phyloP scores from a whole-genome alignment of 2,329 filamentous ascomycete genomes.

The Alternaria brassicicola region DNA sequence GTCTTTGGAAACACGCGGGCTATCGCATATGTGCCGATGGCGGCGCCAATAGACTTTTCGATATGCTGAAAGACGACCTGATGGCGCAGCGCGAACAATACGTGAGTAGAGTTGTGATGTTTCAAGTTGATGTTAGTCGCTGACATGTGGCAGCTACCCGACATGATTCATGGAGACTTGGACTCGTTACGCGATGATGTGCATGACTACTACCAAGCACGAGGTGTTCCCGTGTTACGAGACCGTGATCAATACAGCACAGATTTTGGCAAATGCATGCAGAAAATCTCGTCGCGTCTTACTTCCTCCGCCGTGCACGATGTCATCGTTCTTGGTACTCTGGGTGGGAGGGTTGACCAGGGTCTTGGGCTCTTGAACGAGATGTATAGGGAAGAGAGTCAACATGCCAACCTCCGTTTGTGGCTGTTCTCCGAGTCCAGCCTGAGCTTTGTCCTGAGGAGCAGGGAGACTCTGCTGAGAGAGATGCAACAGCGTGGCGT shows the following conservation, averaged over 20 bases:
- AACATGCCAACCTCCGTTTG: slow-evolving; percentile 57
- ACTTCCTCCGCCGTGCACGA: slow-evolving; percentile 51
- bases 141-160: slow-evolving; percentile 42
- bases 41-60: slow-evolving; percentile 78
- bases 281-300: slow-evolving; percentile 60
- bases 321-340: slow-evolving; percentile 81
- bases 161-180: slow-evolving; percentile 85
- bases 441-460: slow-evolving; percentile 79
- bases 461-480: slow-evolving; percentile 70
- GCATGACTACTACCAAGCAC: slow-evolving; percentile 68
- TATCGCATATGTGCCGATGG: slow-evolving; percentile 86
- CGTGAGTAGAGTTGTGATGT: slow-evolving; percentile 30
- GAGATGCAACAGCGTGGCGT: slow-evolving; percentile 59
- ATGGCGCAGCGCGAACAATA: slow-evolving; percentile 32
- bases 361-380: slow-evolving; percentile 88
- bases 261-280: slow-evolving; percentile 83
- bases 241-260: slow-evolving; percentile 85
- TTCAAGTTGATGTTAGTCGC: background rate
- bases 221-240: slow-evolving; percentile 67
- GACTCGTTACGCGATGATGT: slow-evolving; percentile 76
- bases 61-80: slow-evolving; percentile 51
- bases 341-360: slow-evolving; percentile 92
- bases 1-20: slow-evolving; percentile 60
- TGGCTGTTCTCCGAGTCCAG: slow-evolving; percentile 83
- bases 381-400: slow-evolving; percentile 63